phyloP scores from a whole-genome alignment of 1,284 basidiomycete species.

The Grifola frondosa region DNA sequence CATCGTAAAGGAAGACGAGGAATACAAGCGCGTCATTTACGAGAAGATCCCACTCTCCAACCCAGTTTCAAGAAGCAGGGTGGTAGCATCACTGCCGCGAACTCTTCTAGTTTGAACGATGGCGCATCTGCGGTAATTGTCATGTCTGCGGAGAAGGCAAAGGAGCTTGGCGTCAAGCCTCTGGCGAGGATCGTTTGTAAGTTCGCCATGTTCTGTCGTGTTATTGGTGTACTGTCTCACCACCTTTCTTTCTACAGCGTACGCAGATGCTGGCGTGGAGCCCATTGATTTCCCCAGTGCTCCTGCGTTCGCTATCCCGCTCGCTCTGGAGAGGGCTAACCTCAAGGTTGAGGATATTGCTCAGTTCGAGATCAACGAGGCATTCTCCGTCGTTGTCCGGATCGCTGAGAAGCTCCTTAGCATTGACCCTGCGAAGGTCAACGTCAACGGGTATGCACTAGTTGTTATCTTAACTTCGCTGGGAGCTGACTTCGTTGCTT shows the following conservation, averaged over 20 bases:
- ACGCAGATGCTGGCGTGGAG: constrained; percentile 94
- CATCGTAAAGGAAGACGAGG: constrained; percentile 92
- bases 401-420: constrained; percentile 88
- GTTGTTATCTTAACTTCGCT: constrained; percentile 3
- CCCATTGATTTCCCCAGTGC: constrained; percentile 98
- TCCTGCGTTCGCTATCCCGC: constrained; percentile 88
- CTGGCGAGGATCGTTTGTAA: constrained; percentile 88
- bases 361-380: constrained; percentile 97
- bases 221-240: constrained; percentile 9
- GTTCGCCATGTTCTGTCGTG: constrained; percentile 34
- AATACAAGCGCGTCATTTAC: constrained; percentile 94
- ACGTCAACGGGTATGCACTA: constrained; percentile 77
- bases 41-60: constrained; percentile 88
- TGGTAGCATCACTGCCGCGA: constrained; percentile 93
- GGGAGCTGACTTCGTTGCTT: constrained; percentile 12
- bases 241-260: constrained; percentile 58
- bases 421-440: constrained; percentile 87
- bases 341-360: constrained; percentile 84
- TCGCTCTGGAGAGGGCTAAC: constrained; percentile 86
- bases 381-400: constrained; percentile 93
- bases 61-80: constrained; percentile 88
- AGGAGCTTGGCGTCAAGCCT: constrained; percentile 86
- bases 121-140: constrained; percentile 96
- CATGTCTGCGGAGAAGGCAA: constrained; percentile 88
- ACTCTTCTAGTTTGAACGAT: constrained; percentile 95